These are phyloP conservation scores for Intubia oerlemansii DNA, from an alignment of 2,329 filamentous ascomycete species.

Conservation along the genomic window DNA sequence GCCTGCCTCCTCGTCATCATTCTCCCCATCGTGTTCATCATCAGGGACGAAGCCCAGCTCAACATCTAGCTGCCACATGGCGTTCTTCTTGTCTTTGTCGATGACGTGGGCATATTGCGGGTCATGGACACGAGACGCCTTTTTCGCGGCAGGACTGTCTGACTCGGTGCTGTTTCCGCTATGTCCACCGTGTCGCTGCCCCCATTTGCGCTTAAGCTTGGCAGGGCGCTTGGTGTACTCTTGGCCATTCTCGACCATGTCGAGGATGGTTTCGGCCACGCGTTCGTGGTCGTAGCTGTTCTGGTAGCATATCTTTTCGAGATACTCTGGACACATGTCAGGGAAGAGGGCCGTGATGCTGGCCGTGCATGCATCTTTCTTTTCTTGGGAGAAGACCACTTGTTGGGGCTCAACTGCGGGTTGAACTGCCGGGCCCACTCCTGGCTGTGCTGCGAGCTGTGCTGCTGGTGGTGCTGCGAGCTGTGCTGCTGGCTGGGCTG, in stretches of 20 bases:
- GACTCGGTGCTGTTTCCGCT: neutral
- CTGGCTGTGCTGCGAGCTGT: no score
- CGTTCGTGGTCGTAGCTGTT: constrained; percentile 12
- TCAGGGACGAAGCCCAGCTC: constrained; percentile 1
- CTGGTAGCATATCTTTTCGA: constrained; percentile 12
- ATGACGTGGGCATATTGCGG: no score
- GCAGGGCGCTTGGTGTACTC: constrained; percentile 15
- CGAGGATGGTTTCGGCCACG: constrained; percentile 18
- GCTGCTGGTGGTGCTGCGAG: neutral
- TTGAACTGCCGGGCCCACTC: no score
- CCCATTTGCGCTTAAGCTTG: constrained; percentile 22
- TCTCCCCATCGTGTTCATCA: constrained; percentile 4
- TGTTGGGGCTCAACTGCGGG: no score
- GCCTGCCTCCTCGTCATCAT: constrained; percentile 7
- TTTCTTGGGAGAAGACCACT: no score
- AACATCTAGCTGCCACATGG: no score
- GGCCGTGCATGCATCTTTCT: constrained; percentile 11
- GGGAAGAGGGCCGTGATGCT: constrained; percentile 19
- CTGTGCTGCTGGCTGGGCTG: no score
- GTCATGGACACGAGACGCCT: no score
- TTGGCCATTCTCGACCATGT: constrained; percentile 16
- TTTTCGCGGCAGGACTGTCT: no score
- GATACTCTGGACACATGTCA: constrained; percentile 20
- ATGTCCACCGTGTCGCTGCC: neutral
- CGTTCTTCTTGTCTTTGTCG: no score